These are phyloP conservation scores for Artemisia argyi DNA, from an alignment of 129 eudicot genomes.

Conservation along the genomic window DNA sequence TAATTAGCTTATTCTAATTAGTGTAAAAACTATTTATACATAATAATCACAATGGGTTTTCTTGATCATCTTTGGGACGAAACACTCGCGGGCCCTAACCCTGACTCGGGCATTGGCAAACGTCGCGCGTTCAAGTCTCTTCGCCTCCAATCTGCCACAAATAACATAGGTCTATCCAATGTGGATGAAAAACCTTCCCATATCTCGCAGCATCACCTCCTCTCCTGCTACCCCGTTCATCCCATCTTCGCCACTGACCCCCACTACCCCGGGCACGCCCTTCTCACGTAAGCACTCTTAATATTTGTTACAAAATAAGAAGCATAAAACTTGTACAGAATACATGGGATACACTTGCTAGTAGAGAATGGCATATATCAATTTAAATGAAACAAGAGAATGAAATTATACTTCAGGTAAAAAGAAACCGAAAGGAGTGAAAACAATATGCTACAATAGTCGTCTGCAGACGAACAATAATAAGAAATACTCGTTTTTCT, in stretches of 20 bases:
- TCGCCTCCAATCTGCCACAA: slow-evolving; percentile 10
- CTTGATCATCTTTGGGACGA: slow-evolving; percentile 79
- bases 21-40: neutral
- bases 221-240: slow-evolving; percentile 36
- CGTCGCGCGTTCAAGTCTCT: slow-evolving; percentile 53
- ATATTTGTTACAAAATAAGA: too few species aligned
- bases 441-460: too few species aligned
- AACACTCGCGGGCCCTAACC: slow-evolving; percentile 75
- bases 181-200: slow-evolving; percentile 24
- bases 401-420: too few species aligned
- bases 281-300: slow-evolving; percentile 43
- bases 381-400: too few species aligned
- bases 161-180: slow-evolving; percentile 15
- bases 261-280: slow-evolving; percentile 50
- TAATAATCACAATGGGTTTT: slow-evolving; percentile 45
- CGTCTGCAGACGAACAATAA: too few species aligned
- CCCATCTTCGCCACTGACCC: slow-evolving; percentile 49
- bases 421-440: too few species aligned
- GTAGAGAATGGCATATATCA: too few species aligned
- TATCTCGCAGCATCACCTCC: slow-evolving; percentile 30
- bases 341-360: too few species aligned
- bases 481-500: too few species aligned
- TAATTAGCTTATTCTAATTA: too few species aligned
- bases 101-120: slow-evolving; percentile 55
- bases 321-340: too few species aligned